Evolutionary conservation across 768 basidiomycete genomes (phyloP), one percentile per base, ranked within the genome.

Genomic region (Auricularia cornea): DNA sequence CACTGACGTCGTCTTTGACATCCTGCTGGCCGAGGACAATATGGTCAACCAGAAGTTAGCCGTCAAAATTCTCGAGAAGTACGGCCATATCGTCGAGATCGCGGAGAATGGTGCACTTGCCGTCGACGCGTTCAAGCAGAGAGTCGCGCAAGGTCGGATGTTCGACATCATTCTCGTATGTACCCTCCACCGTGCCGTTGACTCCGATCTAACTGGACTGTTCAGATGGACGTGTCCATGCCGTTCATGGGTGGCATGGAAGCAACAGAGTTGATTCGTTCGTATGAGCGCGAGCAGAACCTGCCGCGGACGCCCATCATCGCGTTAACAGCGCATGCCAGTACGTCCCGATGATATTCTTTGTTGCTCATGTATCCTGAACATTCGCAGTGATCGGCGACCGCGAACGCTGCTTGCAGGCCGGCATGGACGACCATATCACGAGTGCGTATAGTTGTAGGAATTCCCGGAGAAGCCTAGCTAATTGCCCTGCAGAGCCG

Each of bases 201-300:
- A 2, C 23, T 29, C n/a, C n/a, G 56, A 3, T 56, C 38, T 52
- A 29, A 44, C 11, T 32, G 16, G 20, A 56, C 5, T 16, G 32
- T 60, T 18, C 65, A 96, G 91, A 98, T 98, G 96, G 95, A 98
- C 70, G 89, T 97, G 16, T 97, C 94, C 12, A 95, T 96, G 93
- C 93, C 94, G 5, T 89, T 95, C 75, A 98, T 98, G 93, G 94
- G 95, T 59, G 95, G 96, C 66, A 93, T 96, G 87, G 95, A 99
- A 75, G 93, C 96, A 1, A 99, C 97, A 0, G 89, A 94, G 67
- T 79, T 92, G 63, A 97, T 98, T 65, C 85, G 96, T 60, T 82
- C 84, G 40, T 92, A 87, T 71, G 96, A 98, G 77, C 77, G 81
- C 72, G 81, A 87, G 66, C 85, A 85, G 66, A 81, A 84, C 8